A percentile compares a stretch with the other conserved stretches of the same genome.
Conservation (phyloP, 352 stramenopile genomes). For the Lagenidium sp. region DNA sequence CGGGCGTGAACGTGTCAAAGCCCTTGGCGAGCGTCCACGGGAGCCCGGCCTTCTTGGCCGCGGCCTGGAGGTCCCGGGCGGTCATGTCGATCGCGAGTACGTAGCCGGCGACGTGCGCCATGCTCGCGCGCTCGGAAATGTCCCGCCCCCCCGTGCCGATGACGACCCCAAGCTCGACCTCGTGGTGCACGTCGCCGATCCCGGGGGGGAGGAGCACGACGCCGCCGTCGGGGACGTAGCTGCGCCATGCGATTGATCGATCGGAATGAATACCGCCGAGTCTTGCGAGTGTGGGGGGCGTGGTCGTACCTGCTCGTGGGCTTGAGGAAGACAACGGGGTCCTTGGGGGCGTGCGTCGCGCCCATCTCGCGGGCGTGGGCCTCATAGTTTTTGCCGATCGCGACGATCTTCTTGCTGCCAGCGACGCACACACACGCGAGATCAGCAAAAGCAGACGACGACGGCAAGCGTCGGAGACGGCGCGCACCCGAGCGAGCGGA, state of each 20-base stretch:
- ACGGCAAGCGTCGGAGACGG: no score
- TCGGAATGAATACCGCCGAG: no score
- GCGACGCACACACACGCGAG: no score
- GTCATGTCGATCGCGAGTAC: slow-evolving; percentile 80
- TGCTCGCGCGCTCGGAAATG: slow-evolving; percentile 47
- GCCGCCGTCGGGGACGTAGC: slow-evolving; percentile 50
- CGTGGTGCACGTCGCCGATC: slow-evolving; percentile 73
- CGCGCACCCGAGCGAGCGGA: no score
- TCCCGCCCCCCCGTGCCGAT: slow-evolving; percentile 59
- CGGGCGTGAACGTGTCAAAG: slow-evolving; percentile 73
- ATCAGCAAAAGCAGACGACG: no score
- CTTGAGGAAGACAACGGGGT: slow-evolving; percentile 79
- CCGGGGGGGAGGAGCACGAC: slow-evolving; percentile 53
- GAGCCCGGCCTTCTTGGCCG: slow-evolving; percentile 65
- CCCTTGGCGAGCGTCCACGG: slow-evolving; percentile 74
- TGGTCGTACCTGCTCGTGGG: slow-evolving; percentile 49
- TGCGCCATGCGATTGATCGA: no score
- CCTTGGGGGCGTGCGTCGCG: slow-evolving; percentile 40
- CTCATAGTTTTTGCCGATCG: slow-evolving; percentile 83
- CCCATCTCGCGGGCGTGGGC: slow-evolving; percentile 77
- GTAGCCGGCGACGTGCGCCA: slow-evolving; percentile 64
- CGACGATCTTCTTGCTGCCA: slow-evolving; percentile 82
- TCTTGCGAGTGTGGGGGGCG: no score
- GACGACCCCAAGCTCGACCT: slow-evolving; percentile 77
- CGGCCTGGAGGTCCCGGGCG: slow-evolving; percentile 60